Evolutionary conservation across 2,329 filamentous ascomycete genomes (phyloP).

Genomic region (Albifimbria verrucaria): DNA sequence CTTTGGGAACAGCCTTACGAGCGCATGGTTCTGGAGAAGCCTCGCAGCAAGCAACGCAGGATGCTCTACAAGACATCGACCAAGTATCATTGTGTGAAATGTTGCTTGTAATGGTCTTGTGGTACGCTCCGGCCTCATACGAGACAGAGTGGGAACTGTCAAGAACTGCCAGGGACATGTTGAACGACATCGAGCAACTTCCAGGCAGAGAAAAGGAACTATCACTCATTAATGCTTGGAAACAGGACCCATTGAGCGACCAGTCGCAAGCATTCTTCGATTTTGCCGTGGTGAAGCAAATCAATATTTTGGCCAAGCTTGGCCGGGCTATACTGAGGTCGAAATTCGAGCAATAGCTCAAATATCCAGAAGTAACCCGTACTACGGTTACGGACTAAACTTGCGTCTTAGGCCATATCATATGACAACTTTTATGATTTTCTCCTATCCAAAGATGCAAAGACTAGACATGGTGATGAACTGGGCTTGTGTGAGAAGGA

Average conservation of each 20-base stretch:
- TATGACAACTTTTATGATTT: too few relatives aligned
- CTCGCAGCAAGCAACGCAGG: constrained; percentile 19
- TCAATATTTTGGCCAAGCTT: constrained; percentile 43
- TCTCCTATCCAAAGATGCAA: too few relatives aligned
- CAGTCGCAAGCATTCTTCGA: constrained; percentile 45
- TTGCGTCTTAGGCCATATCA: too few relatives aligned
- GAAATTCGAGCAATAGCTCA: constrained; percentile 30
- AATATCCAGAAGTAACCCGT: neutral
- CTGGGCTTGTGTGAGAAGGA: too few relatives aligned
- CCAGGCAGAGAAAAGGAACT: constrained; percentile 42
- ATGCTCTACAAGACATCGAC: constrained; percentile 41
- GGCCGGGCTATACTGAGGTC: constrained; percentile 39
- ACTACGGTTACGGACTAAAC: neutral
- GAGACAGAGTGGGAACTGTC: constrained; percentile 44
- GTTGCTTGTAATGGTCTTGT: constrained; percentile 45
- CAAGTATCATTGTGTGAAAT: constrained; percentile 52
- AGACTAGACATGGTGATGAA: too few relatives aligned
- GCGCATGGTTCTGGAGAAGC: constrained; percentile 16
- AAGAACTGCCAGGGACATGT: constrained; percentile 40
- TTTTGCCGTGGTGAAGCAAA: constrained; percentile 43
- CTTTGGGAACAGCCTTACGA: constrained; percentile 20
- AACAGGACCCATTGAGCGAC: constrained; percentile 33
- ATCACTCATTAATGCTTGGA: constrained; percentile 41
- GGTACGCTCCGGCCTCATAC: constrained; percentile 38
- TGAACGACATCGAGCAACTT: constrained; percentile 46